These are phyloP conservation scores for Botryotinia calthae DNA, from an alignment of 2,329 filamentous ascomycete genomes.

Conservation along the genomic window DNA sequence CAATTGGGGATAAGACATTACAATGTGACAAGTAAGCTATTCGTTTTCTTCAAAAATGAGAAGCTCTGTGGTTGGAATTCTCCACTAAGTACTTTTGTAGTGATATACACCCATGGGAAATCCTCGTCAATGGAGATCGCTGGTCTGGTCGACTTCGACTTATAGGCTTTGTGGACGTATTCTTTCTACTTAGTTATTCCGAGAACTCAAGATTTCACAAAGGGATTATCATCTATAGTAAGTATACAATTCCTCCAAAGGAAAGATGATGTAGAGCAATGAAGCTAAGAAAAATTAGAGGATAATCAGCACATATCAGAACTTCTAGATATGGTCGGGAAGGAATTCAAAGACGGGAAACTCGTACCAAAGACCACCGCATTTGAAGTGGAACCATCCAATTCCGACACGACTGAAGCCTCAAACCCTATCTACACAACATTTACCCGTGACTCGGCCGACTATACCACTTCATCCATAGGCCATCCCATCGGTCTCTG, in stretches of 20 bases:
- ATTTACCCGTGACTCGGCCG: slow-evolving; percentile 20
- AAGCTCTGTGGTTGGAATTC: neutral
- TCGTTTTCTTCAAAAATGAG: neutral
- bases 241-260: neutral
- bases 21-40: slow-evolving; percentile 37
- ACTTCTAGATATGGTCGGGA: slow-evolving; percentile 4
- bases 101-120: slow-evolving; percentile 41
- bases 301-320: slow-evolving; percentile 22
- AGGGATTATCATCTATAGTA: slow-evolving; percentile 30
- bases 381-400: neutral
- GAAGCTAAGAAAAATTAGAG: slow-evolving; percentile 7
- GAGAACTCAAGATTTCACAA: slow-evolving; percentile 37
- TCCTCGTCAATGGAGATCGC: slow-evolving; percentile 37
- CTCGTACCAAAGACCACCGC: neutral
- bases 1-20: slow-evolving; percentile 37
- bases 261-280: neutral
- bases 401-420: neutral
- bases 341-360: slow-evolving; percentile 5
- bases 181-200: slow-evolving; percentile 40
- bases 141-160: slow-evolving; percentile 40
- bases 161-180: slow-evolving; percentile 40
- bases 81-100: slow-evolving; percentile 23
- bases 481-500: slow-evolving; percentile 22
- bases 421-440: slow-evolving; percentile 10
- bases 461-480: slow-evolving; percentile 20